Base-by-base conservation (phyloP, 192 early-diverging fungal genomes). In the Umbelopsis vinacea region DNA sequence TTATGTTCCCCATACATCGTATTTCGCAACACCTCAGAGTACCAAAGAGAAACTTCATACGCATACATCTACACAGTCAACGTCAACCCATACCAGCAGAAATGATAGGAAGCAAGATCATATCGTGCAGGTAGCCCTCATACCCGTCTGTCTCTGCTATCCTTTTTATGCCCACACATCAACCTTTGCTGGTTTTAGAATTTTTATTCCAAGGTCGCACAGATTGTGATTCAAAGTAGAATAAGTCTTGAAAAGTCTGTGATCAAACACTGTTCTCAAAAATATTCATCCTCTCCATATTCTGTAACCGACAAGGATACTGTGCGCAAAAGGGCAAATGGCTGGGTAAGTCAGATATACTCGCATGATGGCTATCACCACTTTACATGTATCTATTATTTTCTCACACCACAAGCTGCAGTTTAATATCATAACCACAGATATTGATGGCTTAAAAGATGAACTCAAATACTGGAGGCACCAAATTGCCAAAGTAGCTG, bases 381-480 rank as follows among this genome's bases (percentile, higher is more conserved):
- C 38, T 10, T 71, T 67, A 8, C 14, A 63, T 15, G 22, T 4
- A 14, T 37, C 33, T 29, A 63, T 63, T 19, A 29, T 63, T 10
- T 37, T 63, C 23, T 8, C 19, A 29, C 26, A 17, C 57, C 23
- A 46, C 26, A 19, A 9, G 29, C 22, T 21, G 23, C 46, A 91
- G 95, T 97, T 97, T 83, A 95, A 94, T 79, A 77, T 97, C 43
- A 86, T 92, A 33, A 80, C 91, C 7, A 87, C 89, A 53, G 95
- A 97, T 67, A 81, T 89, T 26, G 91, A 90, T 46, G 79, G 87
- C 6, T 83, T 92, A 69, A 86, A 86, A 75, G 92, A 93, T 17
- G 90, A 94, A 70, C 76, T 91, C n/a, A 91, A 88, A 76, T 88
- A 84, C 70, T 97, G 95, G 95, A 87, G 90, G 29, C 77, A 84